A percentile compares a stretch with the other conserved stretches of the same genome.
Evolutionary conservation across 192 early-diverging fungal species (phyloP).

Genomic region (Mortierella claussenii): DNA sequence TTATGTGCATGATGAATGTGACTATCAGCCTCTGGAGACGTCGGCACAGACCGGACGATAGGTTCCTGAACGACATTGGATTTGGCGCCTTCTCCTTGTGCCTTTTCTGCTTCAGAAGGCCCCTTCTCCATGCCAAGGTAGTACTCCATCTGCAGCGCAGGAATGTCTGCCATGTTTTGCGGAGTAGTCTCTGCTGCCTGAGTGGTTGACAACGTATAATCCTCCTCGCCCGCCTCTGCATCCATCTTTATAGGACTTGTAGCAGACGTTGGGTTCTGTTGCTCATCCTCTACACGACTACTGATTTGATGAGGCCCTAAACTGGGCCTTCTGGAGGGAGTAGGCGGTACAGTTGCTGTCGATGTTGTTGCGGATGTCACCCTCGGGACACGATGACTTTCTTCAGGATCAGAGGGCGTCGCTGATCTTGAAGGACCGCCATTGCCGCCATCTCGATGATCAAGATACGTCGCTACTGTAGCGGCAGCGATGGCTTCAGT

Average conservation of each 20-base stretch:
- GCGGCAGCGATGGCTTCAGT: constrained; percentile 38
- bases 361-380: constrained; percentile 18
- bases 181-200: neutral
- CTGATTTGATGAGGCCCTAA: constrained; percentile 36
- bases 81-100: constrained; percentile 4
- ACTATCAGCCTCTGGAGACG: constrained; percentile 5
- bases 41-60: constrained; percentile 16
- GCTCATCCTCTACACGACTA: constrained; percentile 21
- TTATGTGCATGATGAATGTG: constrained; percentile 1
- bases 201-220: constrained; percentile 6
- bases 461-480: constrained; percentile 31
- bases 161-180: neutral
- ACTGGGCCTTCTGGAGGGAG: constrained; percentile 20
- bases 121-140: constrained; percentile 23
- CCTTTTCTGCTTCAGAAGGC: constrained; percentile 16
- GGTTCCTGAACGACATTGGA: constrained; percentile 33
- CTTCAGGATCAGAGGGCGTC: neutral
- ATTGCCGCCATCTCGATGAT: constrained; percentile 3
- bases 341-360: neutral
- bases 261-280: neutral
- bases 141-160: constrained; percentile 29
- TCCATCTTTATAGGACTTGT: neutral
- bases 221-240: too few relatives aligned
- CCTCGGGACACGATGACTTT: neutral
- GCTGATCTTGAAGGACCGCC: neutral